These are phyloP conservation scores for Marasmius sp. DNA, from an alignment of 1,284 basidiomycete genomes.

Conservation along the genomic window DNA sequence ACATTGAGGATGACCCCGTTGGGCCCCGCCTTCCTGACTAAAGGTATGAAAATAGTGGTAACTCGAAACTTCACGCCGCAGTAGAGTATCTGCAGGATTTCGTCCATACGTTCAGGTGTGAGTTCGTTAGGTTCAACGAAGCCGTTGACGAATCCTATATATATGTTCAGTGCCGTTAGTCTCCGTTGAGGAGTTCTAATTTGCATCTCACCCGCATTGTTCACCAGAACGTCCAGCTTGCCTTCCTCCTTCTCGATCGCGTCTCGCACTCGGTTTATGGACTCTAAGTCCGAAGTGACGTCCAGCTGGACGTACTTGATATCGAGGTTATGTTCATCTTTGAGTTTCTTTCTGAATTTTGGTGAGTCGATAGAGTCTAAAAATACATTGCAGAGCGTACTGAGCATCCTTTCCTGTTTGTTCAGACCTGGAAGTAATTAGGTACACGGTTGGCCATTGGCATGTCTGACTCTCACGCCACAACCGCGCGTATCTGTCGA, in stretches of 20 bases:
- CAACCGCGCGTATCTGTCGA: too few relatives aligned
- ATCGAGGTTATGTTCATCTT: conserved; percentile 24
- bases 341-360: conserved; percentile 21
- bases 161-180: too few relatives aligned
- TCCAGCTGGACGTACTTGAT: conserved; percentile 36
- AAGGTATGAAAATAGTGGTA: conserved; percentile 34
- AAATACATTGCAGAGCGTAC: not conserved
- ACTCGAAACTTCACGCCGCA: conserved; percentile 38
- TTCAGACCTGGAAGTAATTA: conserved; percentile 18
- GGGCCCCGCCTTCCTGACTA: conserved; percentile 28
- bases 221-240: conserved; percentile 45
- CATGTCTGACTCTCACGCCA: too few relatives aligned
- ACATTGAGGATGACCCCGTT: conserved; percentile 23
- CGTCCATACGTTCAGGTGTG: conserved; percentile 31
- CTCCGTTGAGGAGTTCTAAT: too few relatives aligned
- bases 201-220: conserved; percentile 41
- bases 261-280: conserved; percentile 32
- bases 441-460: too few relatives aligned
- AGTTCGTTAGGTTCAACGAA: conserved; percentile 27
- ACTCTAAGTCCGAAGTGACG: conserved; percentile 31
- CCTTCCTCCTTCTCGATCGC: conserved; percentile 41
- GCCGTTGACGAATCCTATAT: too few relatives aligned
- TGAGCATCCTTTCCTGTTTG: conserved; percentile 16
- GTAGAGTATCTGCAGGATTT: conserved; percentile 37
- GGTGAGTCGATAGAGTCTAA: not conserved